phyloP scores from a whole-genome alignment of 176 grass and related monocot genomes.

The Lolium perenne region DNA sequence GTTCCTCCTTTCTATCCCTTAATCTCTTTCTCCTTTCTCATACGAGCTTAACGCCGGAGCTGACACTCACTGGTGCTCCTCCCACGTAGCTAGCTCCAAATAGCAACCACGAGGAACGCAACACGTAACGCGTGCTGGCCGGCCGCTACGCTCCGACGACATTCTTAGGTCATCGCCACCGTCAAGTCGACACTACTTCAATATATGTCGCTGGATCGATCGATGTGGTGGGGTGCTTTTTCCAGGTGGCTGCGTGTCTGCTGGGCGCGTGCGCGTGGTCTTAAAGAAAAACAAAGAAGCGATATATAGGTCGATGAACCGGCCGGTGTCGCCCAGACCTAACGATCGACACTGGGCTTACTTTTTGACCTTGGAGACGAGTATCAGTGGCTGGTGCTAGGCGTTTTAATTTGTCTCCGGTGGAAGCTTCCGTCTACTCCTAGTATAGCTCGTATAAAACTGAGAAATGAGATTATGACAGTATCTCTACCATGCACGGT shows the following conservation, averaged over 20 bases:
- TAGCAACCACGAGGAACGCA: not conserved
- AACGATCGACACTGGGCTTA: not conserved
- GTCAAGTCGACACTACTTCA: constrained; percentile 13
- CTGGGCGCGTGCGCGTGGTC: not conserved
- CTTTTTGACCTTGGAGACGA: constrained; percentile 2
- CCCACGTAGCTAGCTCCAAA: not conserved
- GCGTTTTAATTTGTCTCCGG: not conserved
- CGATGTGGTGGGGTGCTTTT: not conserved
- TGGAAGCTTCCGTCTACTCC: not conserved
- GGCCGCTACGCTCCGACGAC: not conserved
- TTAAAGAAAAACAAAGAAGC: not conserved
- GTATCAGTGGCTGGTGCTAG: not conserved
- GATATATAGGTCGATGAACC: not conserved
- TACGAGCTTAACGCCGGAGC: not conserved
- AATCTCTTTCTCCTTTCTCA: not conserved
- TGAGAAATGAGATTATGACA: too few species aligned
- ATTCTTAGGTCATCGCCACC: constrained; percentile 34
- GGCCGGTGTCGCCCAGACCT: not conserved
- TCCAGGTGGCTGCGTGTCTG: constrained; percentile 2
- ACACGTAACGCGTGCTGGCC: constrained; percentile 5
- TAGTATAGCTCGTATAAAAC: not conserved
- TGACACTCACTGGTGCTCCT: not conserved
- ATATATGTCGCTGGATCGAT: not conserved
- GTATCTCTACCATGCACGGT: too few species aligned
- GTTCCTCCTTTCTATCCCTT: not conserved